These are phyloP conservation scores for Cladophialophora psammophila DNA, from an alignment of 2,329 filamentous ascomycete genomes.

Conservation along the genomic window DNA sequence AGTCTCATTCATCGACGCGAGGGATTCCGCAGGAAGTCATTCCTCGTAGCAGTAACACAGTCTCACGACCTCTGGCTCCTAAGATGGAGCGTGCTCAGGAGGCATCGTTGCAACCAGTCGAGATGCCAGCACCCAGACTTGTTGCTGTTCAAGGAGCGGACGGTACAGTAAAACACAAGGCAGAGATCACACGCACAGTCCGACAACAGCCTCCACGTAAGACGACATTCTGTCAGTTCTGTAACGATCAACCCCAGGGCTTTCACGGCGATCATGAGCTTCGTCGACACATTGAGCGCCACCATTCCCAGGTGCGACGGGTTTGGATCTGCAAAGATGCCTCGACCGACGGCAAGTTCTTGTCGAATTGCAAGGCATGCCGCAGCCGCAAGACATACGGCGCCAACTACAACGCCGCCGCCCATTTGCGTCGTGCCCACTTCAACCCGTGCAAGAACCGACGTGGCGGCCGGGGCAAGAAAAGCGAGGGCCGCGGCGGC, in stretches of 20 bases:
- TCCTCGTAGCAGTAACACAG: constrained; percentile 47
- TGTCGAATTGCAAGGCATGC: constrained; percentile 86
- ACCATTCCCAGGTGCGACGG: constrained; percentile 68
- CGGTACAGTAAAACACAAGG: constrained; percentile 63
- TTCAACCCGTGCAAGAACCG: constrained; percentile 73
- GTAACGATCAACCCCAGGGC: constrained; percentile 75
- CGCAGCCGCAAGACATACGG: constrained; percentile 78
- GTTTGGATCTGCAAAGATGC: constrained; percentile 71
- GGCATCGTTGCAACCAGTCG: constrained; percentile 42
- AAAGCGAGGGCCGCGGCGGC: constrained; percentile 66
- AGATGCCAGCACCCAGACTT: constrained; percentile 55
- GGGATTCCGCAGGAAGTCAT: constrained; percentile 57
- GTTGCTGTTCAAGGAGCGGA: constrained; percentile 60
- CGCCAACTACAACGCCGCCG: constrained; percentile 93
- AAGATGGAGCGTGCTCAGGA: constrained; percentile 49
- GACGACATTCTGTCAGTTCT: constrained; percentile 69
- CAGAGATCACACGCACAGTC: constrained; percentile 61
- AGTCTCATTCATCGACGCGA: constrained; percentile 51
- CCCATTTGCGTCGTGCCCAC: constrained; percentile 85
- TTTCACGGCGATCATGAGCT: constrained; percentile 89
- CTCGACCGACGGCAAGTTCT: constrained; percentile 66
- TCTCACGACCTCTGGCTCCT: constrained; percentile 57
- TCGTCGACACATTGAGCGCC: constrained; percentile 69
- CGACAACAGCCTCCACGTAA: constrained; percentile 70
- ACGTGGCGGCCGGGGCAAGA: constrained; percentile 63